phyloP scores from a whole-genome alignment of 148 eudicot species.

The Linanthus parryae region DNA sequence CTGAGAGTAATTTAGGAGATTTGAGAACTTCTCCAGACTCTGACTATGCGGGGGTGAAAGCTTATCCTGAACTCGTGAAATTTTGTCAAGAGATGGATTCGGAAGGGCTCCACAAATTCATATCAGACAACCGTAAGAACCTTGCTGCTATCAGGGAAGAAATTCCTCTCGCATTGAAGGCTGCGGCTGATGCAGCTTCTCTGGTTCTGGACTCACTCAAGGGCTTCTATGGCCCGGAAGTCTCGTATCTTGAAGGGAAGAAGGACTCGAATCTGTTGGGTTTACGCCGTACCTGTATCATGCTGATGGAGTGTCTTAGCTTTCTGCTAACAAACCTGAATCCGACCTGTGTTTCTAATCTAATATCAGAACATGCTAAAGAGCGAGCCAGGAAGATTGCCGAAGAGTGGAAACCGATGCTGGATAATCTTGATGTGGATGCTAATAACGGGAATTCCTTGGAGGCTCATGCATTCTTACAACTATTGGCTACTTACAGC shows the following conservation, averaged over 20 bases:
- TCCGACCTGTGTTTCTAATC: conserved; percentile 32
- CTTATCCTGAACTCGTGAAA: conserved; percentile 73
- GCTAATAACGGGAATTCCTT: conserved; percentile 92
- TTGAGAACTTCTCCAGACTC: conserved; percentile 33
- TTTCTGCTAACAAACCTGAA: conserved; percentile 44
- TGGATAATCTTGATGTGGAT: conserved; percentile 83
- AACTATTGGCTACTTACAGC: conserved; percentile 77
- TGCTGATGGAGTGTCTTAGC: conserved; percentile 98
- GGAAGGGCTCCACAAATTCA: conserved; percentile 86
- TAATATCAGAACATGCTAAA: conserved; percentile 57
- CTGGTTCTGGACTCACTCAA: conserved; percentile 79
- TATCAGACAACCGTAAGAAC: conserved; percentile 97
- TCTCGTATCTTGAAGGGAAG: conserved; percentile 61
- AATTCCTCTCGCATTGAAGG: conserved; percentile 78
- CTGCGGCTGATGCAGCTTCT: conserved; percentile 77
- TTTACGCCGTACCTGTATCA: conserved; percentile 86
- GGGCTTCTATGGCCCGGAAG: conserved; percentile 64
- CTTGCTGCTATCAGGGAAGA: conserved; percentile 93
- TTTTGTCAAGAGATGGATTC: conserved; percentile 84
- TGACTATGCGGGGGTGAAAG: conserved; percentile 48
- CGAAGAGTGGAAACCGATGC: conserved; percentile 90
- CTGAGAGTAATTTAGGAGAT: conserved; percentile 39
- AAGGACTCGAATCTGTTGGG: conserved; percentile 91
- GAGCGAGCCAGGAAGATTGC: conserved; percentile 78
- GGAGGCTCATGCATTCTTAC: conserved; percentile 99